A percentile compares a stretch with the other conserved stretches of the same genome.
Conservation (phyloP, 179 eudicot genomes). For the Spergularia azorica region DNA sequence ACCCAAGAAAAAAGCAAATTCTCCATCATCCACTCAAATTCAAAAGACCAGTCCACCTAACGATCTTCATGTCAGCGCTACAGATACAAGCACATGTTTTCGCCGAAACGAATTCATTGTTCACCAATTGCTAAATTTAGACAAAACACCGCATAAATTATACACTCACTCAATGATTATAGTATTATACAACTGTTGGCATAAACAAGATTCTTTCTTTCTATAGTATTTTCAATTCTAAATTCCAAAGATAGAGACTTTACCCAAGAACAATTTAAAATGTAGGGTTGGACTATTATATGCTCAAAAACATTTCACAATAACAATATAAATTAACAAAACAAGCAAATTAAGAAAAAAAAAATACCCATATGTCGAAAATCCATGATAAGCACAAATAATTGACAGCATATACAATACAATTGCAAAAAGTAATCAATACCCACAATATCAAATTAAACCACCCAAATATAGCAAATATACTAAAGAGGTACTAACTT, state of each 20-base stretch:
- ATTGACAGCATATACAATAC: too few species aligned
- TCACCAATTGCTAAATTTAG: constrained; percentile 6
- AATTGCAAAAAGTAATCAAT: neutral
- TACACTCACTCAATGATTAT: neutral
- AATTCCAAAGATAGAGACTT: too few species aligned
- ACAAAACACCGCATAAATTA: neutral
- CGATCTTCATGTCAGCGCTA: constrained; percentile 3
- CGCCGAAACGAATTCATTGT: neutral
- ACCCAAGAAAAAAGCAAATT: constrained; percentile 9
- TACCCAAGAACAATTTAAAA: constrained; percentile 1
- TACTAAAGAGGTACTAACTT: neutral
- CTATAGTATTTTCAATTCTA: too few species aligned
- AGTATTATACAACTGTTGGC: neutral
- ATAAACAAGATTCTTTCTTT: neutral
- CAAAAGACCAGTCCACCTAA: neutral
- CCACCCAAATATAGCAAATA: neutral
- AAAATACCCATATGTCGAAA: neutral
- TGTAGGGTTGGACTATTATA: neutral
- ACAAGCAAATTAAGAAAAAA: neutral
- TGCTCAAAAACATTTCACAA: neutral
- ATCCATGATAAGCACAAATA: neutral
- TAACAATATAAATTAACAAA: neutral
- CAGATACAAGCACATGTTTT: constrained; percentile 1
- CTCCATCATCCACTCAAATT: constrained; percentile 26
- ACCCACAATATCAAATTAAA: neutral